Conservation (phyloP, 2,329 filamentous ascomycete genomes). For the Ceratocystis smalleyi region DNA sequence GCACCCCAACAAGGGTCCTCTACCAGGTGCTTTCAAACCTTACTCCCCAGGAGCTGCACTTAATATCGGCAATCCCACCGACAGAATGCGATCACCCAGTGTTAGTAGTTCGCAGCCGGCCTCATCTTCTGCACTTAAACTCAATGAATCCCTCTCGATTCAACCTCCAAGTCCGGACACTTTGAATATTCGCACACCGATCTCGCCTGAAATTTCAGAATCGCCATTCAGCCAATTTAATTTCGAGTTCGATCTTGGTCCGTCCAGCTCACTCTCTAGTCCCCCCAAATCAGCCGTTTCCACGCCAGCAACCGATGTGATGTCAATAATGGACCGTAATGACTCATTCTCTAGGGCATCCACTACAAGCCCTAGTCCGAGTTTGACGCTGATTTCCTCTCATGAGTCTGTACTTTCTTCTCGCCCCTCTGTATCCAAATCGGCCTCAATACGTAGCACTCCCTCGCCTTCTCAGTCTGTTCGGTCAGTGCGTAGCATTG, state of each 20-base stretch:
- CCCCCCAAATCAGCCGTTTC: not conserved
- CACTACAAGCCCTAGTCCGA: constrained; percentile 11
- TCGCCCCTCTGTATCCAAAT: constrained; percentile 10
- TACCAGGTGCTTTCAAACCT: constrained; percentile 11
- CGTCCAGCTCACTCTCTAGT: not conserved
- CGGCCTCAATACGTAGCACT: constrained; percentile 11
- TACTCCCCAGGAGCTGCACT: constrained; percentile 13
- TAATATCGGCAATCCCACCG: not conserved
- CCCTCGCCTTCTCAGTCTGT: constrained; percentile 15
- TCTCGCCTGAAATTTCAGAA: constrained; percentile 9
- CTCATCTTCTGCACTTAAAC: not conserved
- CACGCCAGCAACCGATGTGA: not conserved
- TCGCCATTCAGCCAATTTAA: constrained; percentile 16
- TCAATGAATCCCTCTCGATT: not conserved
- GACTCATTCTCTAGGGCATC: constrained; percentile 9
- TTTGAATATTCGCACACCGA: not conserved
- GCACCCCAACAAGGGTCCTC: not conserved
- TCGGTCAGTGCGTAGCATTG: constrained; percentile 11
- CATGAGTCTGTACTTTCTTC: constrained; percentile 13
- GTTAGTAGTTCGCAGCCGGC: not conserved
- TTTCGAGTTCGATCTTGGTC: constrained; percentile 14
- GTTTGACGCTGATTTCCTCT: constrained; percentile 7
- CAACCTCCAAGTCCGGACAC: not conserved
- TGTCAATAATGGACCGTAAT: constrained; percentile 1
- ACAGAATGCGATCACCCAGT: constrained; percentile 3